Base-by-base conservation (phyloP, 495 filamentous ascomycete genomes). In the Staphylotrichum tortipilum region DNA sequence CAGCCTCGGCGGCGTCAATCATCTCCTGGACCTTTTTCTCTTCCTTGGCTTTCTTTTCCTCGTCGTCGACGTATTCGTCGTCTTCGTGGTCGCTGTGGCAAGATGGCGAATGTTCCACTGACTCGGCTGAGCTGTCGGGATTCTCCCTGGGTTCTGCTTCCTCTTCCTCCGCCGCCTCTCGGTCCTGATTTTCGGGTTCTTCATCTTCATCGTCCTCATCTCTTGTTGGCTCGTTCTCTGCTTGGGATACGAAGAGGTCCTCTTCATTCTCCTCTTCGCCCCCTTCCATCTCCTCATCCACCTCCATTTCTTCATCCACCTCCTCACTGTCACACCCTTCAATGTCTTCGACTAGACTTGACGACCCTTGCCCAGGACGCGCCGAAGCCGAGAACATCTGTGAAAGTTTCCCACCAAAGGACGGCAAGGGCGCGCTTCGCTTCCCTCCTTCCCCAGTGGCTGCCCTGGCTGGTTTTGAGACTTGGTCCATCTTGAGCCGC, bases 371-470 rank as follows among this genome's bases (percentile, higher is more conserved):
- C 40, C 54, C 76, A 62, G 7, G 31, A 14, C 28, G 18, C 14
- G 82, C 82, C 26, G 85, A 79, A 17, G 89, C 89, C 37, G 82
- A 76, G 69, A 96, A 95, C 33, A 78, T 72, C 43, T 78, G 79
- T 7, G 69, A 68, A 44, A 91, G 75, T 38, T 80, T 78, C 11
- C 79, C 78, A 26, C 85, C 78, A 60, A 94, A 85, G 28, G 71
- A 75, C 52, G 67, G 65, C 8, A 64, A 23, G 0, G 59, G 49
- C 11, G 54, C 53, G 9, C 21, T 39, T 11, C 51, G 53, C 23
- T 36, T 52, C 14, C 26, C 41, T 26, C 14, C 21, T 29, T 38
- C 53, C 2, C 47, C 42, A 45, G 40, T 21, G 7, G 3, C 47
- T 24, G 26, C 14, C 17, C 56, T 57, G 6, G 44, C 59, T n/a